Evolutionary conservation across 2,329 filamentous ascomycete species (phyloP).

Genomic region (Didymosphaeria variabile): DNA sequence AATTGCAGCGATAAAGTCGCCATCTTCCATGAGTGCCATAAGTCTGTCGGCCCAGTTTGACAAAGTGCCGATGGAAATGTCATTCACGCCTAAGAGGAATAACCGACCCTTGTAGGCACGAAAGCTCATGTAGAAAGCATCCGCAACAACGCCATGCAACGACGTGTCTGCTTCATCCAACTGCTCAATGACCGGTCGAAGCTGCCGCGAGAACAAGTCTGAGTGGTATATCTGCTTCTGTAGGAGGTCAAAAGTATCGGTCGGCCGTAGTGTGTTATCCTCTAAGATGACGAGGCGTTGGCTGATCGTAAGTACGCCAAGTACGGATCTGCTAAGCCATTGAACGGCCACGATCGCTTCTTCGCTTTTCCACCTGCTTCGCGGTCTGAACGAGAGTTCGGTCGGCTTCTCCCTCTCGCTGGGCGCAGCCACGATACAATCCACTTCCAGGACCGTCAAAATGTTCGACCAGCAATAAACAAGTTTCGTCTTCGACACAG

Average conservation of each 20-base stretch:
- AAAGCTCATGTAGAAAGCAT: conserved; percentile 98
- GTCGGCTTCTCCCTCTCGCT: conserved; percentile 80
- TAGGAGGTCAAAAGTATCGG: conserved; percentile 91
- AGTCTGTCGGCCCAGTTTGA: conserved; percentile 98
- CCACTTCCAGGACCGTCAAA: conserved; percentile 89
- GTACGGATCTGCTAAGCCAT: conserved; percentile 92
- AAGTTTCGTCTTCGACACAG: conserved; percentile 82
- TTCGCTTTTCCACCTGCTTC: conserved; percentile 90
- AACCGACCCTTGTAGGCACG: conserved; percentile 92
- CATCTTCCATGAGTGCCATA: conserved; percentile 92
- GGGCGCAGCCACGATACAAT: conserved; percentile 66
- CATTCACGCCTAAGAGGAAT: conserved; percentile 93
- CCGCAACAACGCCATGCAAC: conserved; percentile 94
- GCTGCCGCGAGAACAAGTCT: conserved; percentile 87
- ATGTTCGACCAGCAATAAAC: conserved; percentile 99
- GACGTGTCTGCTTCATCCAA: conserved; percentile 85
- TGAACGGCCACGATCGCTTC: conserved; percentile 96
- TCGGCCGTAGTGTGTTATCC: conserved; percentile 84
- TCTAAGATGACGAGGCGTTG: conserved; percentile 93
- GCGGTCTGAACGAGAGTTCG: conserved; percentile 78
- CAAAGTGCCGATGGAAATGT: conserved; percentile 86
- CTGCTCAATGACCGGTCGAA: conserved; percentile 85
- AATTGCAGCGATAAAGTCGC: conserved; percentile 94
- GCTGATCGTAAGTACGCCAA: conserved; percentile 91
- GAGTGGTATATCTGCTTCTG: conserved; percentile 92